A percentile compares a stretch with the other conserved stretches of the same genome.
phyloP scores from a whole-genome alignment of 257 asterid species.

The Nicotiana paniculata region DNA sequence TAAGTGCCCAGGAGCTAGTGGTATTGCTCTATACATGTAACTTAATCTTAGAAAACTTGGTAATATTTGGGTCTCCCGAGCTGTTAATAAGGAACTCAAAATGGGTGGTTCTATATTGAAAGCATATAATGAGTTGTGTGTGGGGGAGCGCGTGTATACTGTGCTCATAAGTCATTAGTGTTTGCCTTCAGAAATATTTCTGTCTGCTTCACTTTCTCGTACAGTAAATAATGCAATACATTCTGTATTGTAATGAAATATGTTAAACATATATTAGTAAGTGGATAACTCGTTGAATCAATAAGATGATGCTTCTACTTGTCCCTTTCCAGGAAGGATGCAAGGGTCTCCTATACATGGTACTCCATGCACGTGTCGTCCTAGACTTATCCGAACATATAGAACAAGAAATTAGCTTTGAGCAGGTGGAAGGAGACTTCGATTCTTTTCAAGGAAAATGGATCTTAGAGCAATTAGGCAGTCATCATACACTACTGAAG shows the following conservation, averaged over 20 bases:
- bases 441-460: slow-evolving; percentile 85
- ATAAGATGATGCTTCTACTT: slow-evolving; percentile 3
- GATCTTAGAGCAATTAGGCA: slow-evolving; percentile 86
- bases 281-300: neutral
- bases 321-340: slow-evolving; percentile 76
- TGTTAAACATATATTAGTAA: neutral
- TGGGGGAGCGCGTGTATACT: neutral
- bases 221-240: neutral
- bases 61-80: too few species aligned
- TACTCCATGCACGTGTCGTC: slow-evolving; percentile 90
- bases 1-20: too few species aligned
- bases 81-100: too few species aligned
- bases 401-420: slow-evolving; percentile 79
- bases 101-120: too few species aligned
- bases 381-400: slow-evolving; percentile 75
- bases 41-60: too few species aligned
- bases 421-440: slow-evolving; percentile 94
- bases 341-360: slow-evolving; percentile 93
- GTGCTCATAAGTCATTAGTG: neutral
- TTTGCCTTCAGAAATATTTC: neutral
- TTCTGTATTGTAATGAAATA: neutral
- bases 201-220: neutral
- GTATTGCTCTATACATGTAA: too few species aligned
- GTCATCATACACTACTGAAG: slow-evolving; percentile 79
- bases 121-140: neutral